Percentiles rank a stretch among this genome's conserved stretches.
phyloP scores from a whole-genome alignment of 2,329 filamentous ascomycete species.

The Sclerotinia subarctica region DNA sequence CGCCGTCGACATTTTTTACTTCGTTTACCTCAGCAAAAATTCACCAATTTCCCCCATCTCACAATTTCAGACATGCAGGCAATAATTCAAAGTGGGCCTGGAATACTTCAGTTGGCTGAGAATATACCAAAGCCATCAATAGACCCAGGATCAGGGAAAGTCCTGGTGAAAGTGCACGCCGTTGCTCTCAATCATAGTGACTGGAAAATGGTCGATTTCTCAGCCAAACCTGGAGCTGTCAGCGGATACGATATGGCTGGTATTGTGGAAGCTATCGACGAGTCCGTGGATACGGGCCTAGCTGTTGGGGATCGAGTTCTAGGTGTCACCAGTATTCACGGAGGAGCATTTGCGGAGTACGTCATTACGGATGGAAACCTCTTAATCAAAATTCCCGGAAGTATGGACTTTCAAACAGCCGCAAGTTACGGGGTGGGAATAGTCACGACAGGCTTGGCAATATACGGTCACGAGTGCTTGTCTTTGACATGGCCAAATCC shows the following conservation, averaged over 20 bases:
- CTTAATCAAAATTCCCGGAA: conserved; percentile 14
- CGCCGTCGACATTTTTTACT: background rate
- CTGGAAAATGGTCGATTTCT: conserved; percentile 19
- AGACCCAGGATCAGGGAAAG: conserved; percentile 3
- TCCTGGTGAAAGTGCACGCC: conserved; percentile 1
- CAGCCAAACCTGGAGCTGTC: conserved; percentile 15
- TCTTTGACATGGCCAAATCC: background rate
- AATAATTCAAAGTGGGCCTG: conserved; percentile 9
- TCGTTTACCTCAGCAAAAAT: background rate
- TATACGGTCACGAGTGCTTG: conserved; percentile 8
- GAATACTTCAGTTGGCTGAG: background rate
- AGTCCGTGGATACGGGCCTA: background rate
- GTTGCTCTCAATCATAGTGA: conserved; percentile 21
- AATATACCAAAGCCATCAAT: background rate
- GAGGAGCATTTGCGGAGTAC: conserved; percentile 21
- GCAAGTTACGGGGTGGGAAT: conserved; percentile 7
- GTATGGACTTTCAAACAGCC: background rate
- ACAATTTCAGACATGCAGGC: background rate
- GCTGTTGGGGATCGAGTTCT: conserved; percentile 16
- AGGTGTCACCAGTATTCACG: conserved; percentile 16
- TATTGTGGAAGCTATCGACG: conserved; percentile 14
- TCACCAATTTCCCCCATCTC: background rate
- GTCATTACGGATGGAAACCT: conserved; percentile 11
- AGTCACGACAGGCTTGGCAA: conserved; percentile 12
- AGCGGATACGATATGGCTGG: conserved; percentile 19